Base-by-base conservation (phyloP, 768 basidiomycete genomes). In the Boletus edulis region DNA sequence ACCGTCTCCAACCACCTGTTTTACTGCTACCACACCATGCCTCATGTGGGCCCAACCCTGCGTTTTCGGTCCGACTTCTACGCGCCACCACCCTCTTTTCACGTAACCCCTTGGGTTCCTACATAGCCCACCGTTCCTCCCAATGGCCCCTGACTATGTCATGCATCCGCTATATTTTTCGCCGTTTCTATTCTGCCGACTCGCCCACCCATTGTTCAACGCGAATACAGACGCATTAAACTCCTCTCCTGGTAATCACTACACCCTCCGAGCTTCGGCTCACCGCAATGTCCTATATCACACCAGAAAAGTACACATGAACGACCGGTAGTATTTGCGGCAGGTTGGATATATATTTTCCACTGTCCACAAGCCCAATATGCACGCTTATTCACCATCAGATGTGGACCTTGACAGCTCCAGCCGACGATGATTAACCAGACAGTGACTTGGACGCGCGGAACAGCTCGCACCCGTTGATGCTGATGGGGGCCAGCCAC, bases 321-420 rank as follows among this genome's bases (percentile, higher is more conserved):
- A 46, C 45, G 31, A 41, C 52, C 62, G 65, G 65, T 55, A 14
- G 58, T 46, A 58, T 64, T 62, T 11, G 51, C 53, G 56, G 53
- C 54, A 40, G 39, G 34, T 47, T 46, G 41, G 41, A 42, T 18
- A 40, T 34, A 49, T 50, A 29, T 17, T 41, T 48, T 61, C 41
- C 39, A 51, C 15, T 41, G 35, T 32, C 14, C 34, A 29, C 29
- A 9, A 29, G 32, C 39, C 45, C 34, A 13, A 15, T 34, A 39
- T 24, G 13, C 50, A 49, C 27, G 50, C 44, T 43, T 40, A 17
- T 49, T 35, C 47, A 47, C 34, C 44, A 56, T 51, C 41, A 45
- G 34, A 45, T 31, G 29, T 52, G 34, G 31, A 45, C 37, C 4
- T 31, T 27, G 58, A 48, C 53, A 39, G 46, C 40, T 32, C 39